phyloP scores from a whole-genome alignment of 306 rosid species.

The Rosa rugosa region DNA sequence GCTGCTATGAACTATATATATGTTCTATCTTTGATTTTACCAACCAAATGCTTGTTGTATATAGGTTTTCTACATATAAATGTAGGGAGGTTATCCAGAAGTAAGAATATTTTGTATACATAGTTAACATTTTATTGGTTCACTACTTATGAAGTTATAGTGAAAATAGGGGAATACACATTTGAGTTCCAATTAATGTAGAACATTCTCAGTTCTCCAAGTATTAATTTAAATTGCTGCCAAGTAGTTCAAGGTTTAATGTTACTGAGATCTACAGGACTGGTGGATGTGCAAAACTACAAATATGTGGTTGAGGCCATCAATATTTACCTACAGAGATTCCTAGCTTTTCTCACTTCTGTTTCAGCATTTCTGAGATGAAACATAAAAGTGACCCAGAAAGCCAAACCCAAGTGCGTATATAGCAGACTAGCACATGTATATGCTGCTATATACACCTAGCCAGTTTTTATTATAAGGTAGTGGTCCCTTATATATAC shows the following conservation, averaged over 20 bases:
- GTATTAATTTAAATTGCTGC: not conserved
- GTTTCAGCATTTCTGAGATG: conserved; percentile 1
- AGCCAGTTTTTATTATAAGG: not conserved
- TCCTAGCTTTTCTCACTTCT: not conserved
- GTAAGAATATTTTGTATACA: no score
- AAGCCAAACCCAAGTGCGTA: not conserved
- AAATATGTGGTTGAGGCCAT: not conserved
- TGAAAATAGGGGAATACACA: not conserved
- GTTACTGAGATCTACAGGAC: not conserved
- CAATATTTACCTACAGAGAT: no score
- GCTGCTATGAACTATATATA: no score
- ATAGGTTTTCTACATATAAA: no score
- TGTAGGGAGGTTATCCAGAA: no score
- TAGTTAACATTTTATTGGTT: no score
- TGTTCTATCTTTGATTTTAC: no score
- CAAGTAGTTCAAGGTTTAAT: not conserved
- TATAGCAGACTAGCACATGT: not conserved
- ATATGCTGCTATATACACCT: not conserved
- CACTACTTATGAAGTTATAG: no score
- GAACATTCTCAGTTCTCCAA: not conserved
- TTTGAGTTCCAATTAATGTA: not conserved
- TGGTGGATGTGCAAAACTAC: not conserved
- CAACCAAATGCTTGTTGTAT: no score
- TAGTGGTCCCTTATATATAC: not conserved
- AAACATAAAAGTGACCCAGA: not conserved